Conservation (phyloP, 371 early-diverging fungal genomes). For the Mortierella sp. region DNA sequence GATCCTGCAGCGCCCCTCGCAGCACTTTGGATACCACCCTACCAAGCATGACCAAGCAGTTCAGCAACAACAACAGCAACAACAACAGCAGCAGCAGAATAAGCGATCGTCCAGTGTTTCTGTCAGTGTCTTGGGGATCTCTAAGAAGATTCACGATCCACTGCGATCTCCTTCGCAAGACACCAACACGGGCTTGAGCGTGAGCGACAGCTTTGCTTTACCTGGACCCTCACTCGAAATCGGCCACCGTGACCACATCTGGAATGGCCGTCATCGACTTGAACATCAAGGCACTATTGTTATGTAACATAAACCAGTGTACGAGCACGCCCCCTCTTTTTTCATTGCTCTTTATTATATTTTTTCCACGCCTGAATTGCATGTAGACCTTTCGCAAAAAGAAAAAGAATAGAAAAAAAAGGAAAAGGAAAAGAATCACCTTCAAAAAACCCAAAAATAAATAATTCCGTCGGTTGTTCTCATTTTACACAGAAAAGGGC, state of each 20-base stretch:
- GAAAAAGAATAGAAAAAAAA: neutral
- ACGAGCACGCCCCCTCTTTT: neutral
- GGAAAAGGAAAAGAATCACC: too few relatives aligned
- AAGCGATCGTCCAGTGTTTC: slow-evolving; percentile 1
- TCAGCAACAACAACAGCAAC: slow-evolving; percentile 9
- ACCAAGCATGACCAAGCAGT: slow-evolving; percentile 15
- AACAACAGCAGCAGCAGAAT: neutral
- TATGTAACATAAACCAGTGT: neutral
- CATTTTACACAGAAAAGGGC: neutral
- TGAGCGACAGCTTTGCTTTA: neutral
- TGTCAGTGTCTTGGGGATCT: neutral
- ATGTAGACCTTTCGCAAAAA: neutral
- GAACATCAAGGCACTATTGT: neutral
- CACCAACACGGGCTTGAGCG: neutral
- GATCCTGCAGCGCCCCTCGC: slow-evolving; percentile 22
- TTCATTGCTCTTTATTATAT: neutral
- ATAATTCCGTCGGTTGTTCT: neutral
- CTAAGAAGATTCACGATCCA: neutral
- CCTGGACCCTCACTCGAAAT: neutral
- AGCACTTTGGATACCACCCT: slow-evolving; percentile 40
- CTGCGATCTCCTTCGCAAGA: neutral
- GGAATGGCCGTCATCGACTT: neutral
- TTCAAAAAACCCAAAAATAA: neutral
- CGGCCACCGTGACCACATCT: neutral
- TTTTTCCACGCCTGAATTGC: neutral